Evolutionary conservation across 495 filamentous ascomycete genomes (phyloP).

Genomic region (Alectoria sarmentosa): DNA sequence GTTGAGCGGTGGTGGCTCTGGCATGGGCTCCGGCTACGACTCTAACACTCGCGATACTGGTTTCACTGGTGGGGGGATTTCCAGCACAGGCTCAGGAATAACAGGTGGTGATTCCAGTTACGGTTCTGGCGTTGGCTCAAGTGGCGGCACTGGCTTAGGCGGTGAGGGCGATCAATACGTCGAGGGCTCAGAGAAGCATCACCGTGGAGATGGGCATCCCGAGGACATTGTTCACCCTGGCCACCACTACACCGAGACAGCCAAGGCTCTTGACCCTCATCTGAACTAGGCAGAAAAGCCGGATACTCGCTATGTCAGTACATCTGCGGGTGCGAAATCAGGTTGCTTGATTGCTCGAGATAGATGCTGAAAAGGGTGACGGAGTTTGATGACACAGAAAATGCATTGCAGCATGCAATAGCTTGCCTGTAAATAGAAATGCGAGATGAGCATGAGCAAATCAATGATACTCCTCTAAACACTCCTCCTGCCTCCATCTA

Average conservation of each 20-base stretch:
- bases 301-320: background rate
- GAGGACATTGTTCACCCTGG: constrained; percentile 28
- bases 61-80: background rate
- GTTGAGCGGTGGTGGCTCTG: background rate
- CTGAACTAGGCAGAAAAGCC: constrained; percentile 23
- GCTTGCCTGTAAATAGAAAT: background rate
- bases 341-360: background rate
- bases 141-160: constrained; percentile 18
- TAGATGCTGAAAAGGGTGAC: background rate
- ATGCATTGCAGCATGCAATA: background rate
- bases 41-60: background rate
- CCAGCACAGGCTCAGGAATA: background rate
- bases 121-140: constrained; percentile 21
- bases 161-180: constrained; percentile 44
- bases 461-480: no score
- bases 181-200: constrained; percentile 40
- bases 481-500: no score
- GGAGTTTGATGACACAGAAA: background rate
- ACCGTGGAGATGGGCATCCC: constrained; percentile 15
- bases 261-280: constrained; percentile 26
- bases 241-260: constrained; percentile 24
- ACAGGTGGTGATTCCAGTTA: background rate
- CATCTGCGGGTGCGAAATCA: background rate
- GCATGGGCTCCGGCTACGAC: background rate
- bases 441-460: background rate